A percentile compares a stretch with the other conserved stretches of the same genome.
Conservation (phyloP, 169 alveolate genomes). For the Cryptosporidium tyzzeri region DNA sequence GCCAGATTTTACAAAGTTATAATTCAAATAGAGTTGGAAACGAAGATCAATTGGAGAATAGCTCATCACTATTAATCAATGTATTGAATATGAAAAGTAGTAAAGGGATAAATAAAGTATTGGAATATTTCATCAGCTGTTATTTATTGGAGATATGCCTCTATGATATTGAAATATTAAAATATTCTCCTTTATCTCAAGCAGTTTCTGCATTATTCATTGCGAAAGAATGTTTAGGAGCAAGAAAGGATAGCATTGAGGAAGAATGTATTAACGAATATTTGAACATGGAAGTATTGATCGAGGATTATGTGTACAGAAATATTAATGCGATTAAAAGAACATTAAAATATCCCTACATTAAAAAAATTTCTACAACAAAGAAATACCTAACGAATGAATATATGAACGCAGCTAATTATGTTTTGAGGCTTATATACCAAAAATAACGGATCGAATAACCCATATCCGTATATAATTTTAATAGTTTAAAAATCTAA, state of each 20-base stretch:
- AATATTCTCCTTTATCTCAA: slow-evolving; percentile 68
- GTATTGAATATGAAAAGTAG: slow-evolving; percentile 44
- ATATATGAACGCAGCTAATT: slow-evolving; percentile 75
- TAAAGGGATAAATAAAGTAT: slow-evolving; percentile 31
- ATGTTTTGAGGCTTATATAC: slow-evolving; percentile 36
- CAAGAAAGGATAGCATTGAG: slow-evolving; percentile 1
- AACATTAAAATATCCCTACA: slow-evolving; percentile 35
- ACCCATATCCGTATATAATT: not conserved
- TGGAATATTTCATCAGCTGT: slow-evolving; percentile 65
- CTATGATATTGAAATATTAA: slow-evolving; percentile 58
- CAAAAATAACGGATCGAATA: slow-evolving; percentile 1
- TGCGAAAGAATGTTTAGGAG: slow-evolving; percentile 71
- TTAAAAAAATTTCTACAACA: slow-evolving; percentile 33
- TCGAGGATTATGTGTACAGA: slow-evolving; percentile 23
- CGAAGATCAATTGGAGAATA: not conserved
- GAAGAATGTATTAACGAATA: slow-evolving; percentile 10
- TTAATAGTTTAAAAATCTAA: not conserved
- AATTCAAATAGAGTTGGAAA: not conserved
- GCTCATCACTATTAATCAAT: slow-evolving; percentile 58
- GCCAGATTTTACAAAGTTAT: not conserved
- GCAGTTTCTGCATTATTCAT: slow-evolving; percentile 49
- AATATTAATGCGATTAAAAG: slow-evolving; percentile 60
- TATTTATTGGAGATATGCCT: slow-evolving; percentile 53
- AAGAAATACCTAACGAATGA: slow-evolving; percentile 56
- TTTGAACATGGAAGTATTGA: slow-evolving; percentile 3